Conservation (phyloP, 352 stramenopile genomes). For the Phytopythium litorale region DNA sequence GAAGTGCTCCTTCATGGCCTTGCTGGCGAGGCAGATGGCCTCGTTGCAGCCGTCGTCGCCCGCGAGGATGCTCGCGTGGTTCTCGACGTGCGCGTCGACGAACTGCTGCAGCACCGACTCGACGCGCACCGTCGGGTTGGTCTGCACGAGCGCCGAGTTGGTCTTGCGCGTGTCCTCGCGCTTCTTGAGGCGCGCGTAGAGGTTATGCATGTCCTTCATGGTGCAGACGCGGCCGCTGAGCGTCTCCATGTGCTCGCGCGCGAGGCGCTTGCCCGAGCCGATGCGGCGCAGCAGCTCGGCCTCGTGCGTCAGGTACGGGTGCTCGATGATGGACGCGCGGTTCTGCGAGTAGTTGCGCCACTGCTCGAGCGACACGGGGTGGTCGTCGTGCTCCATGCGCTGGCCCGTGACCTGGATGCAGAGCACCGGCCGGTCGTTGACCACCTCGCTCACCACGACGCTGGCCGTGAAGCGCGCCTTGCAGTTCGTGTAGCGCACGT, state of each 20-base stretch:
- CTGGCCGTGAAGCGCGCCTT: constrained; percentile 63
- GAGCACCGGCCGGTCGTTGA: constrained; percentile 45
- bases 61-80: constrained; percentile 71
- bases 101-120: constrained; percentile 62
- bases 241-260: constrained; percentile 58
- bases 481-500: constrained; percentile 69
- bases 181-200: constrained; percentile 60
- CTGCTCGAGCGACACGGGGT: constrained; percentile 57
- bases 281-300: constrained; percentile 68
- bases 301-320: constrained; percentile 68
- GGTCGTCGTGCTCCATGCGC: constrained; percentile 61
- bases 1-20: constrained; percentile 72
- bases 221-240: constrained; percentile 67
- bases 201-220: constrained; percentile 82
- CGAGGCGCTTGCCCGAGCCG: constrained; percentile 62
- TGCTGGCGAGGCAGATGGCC: constrained; percentile 66
- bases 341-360: constrained; percentile 83
- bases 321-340: constrained; percentile 59
- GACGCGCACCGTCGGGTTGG: constrained; percentile 25
- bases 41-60: constrained; percentile 71
- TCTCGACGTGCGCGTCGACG: constrained; percentile 65
- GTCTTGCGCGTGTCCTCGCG: constrained; percentile 53
- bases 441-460: constrained; percentile 41
- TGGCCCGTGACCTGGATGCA: constrained; percentile 66
- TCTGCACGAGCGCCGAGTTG: constrained; percentile 22